Base-by-base conservation (phyloP, 139 green algal genomes). In the Volvox africanus region DNA sequence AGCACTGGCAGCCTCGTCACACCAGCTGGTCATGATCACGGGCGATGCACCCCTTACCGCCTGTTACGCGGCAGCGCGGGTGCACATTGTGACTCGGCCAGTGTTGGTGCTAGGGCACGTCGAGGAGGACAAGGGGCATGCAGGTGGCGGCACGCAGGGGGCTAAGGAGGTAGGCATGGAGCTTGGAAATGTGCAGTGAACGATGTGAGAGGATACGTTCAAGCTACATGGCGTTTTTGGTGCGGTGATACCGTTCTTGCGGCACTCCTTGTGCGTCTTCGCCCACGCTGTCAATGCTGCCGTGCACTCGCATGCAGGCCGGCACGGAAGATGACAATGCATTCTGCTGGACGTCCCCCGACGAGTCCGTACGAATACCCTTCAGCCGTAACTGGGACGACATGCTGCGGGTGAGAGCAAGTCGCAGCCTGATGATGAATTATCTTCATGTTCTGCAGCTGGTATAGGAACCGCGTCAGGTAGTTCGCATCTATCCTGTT, bases 11-110 rank as follows among this genome's bases (percentile, higher is more conserved):
- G 88, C 18, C 35, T 94, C 93, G 36, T 96, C 90, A 44, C 98
- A 99, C 93, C 96, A 98, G 92, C 95, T 99, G 82, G 94, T 99
- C 26, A 99, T 99, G 97, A 99, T 99, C 94, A 99, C 97, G 16
- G 98, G 97, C 20, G 97, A 99, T 75, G 96, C 97, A 21, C 94
- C 97, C 13, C 94, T 99, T 33, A 99, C 98, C 12, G 97, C 97
- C 12, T 99, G 97, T 93, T 96, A 98, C 90, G 95, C 95, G 24
- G 97, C 96, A 61, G 68, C 36, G 20, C 92, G 97, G 69, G 96
- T 99, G 81, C 96, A 99, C 94, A 99, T 99, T 61, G 94, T 98
- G 30, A 96, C 96, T 37, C 93, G 97, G 26, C 94, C 95, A 28
- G 94, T 99, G 61, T 93, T 99, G 22, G 88, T 95, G 55, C 89